Evolutionary conservation across 2,329 filamentous ascomycete species (phyloP).

Genomic region (Triangularia setosa): DNA sequence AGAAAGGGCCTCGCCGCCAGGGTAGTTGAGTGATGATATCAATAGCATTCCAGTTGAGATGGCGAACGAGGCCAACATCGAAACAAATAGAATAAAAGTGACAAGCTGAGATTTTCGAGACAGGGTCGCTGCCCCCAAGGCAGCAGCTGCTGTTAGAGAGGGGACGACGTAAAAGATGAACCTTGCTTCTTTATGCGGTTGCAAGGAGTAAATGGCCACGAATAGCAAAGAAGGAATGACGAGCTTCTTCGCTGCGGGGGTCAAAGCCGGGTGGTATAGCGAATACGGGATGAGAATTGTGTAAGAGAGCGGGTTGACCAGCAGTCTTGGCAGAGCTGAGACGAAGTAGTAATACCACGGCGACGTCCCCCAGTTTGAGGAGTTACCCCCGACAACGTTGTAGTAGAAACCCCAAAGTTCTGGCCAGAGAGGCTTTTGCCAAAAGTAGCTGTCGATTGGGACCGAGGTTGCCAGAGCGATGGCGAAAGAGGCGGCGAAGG

Average conservation of each 20-base stretch:
- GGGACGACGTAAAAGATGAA: slow-evolving; percentile 91
- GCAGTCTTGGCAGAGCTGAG: slow-evolving; percentile 74
- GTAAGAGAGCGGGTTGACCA: slow-evolving; percentile 72
- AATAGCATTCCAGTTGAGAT: slow-evolving; percentile 66
- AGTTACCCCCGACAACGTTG: slow-evolving; percentile 81
- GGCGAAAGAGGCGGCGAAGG: slow-evolving; percentile 62
- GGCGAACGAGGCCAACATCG: slow-evolving; percentile 56
- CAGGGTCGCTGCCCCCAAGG: slow-evolving; percentile 68
- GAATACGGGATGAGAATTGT: slow-evolving; percentile 53
- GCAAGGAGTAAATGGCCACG: slow-evolving; percentile 74
- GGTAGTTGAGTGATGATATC: slow-evolving; percentile 87
- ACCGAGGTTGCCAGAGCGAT: slow-evolving; percentile 67
- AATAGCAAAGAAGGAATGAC: slow-evolving; percentile 68
- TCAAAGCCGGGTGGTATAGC: slow-evolving; percentile 44
- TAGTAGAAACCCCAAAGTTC: slow-evolving; percentile 86
- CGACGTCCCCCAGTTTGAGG: slow-evolving; percentile 81
- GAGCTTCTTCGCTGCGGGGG: slow-evolving; percentile 43
- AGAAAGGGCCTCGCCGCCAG: slow-evolving; percentile 74
- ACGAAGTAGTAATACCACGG: slow-evolving; percentile 85
- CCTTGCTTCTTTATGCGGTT: slow-evolving; percentile 93
- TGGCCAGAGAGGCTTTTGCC: slow-evolving; percentile 84
- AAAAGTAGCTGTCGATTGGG: slow-evolving; percentile 86
- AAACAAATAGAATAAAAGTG: slow-evolving; percentile 53
- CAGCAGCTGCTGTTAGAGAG: slow-evolving; percentile 71
- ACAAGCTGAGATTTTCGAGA: slow-evolving; percentile 59